Evolutionary conservation across 2,329 filamentous ascomycete genomes (phyloP).

Genomic region (Hymenoscyphus fructigenus): DNA sequence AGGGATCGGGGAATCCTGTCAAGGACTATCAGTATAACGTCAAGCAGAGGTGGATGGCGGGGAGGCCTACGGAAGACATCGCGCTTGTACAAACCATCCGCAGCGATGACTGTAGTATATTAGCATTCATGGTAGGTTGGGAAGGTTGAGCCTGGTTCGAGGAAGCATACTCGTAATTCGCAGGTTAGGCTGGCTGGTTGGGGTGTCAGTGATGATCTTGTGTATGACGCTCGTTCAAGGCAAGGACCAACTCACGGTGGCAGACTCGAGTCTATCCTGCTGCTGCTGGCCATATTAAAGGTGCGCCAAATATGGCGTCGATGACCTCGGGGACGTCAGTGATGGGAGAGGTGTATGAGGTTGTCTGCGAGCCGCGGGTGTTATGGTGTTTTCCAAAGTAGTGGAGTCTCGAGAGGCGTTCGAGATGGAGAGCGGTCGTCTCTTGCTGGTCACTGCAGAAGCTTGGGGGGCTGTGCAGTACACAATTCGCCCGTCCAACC

Average conservation of each 20-base stretch:
- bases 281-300: constrained; percentile 45
- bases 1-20: constrained; percentile 92
- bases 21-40: constrained; percentile 21
- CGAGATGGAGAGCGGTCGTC: constrained; percentile 18
- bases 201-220: constrained; percentile 28
- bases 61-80: constrained; percentile 90
- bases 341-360: constrained; percentile 17
- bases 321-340: constrained; percentile 36
- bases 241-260: constrained; percentile 54
- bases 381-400: constrained; percentile 15
- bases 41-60: constrained; percentile 8
- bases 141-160: not conserved
- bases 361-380: constrained; percentile 13
- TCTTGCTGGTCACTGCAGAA: constrained; percentile 12
- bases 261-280: constrained; percentile 59
- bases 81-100: constrained; percentile 96
- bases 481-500: constrained; percentile 24
- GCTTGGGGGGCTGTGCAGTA: constrained; percentile 28
- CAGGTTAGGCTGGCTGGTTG: constrained; percentile 73
- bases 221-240: constrained; percentile 12
- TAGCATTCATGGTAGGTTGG: constrained; percentile 33
- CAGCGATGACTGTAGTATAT: constrained; percentile 80
- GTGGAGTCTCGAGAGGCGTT: constrained; percentile 14
- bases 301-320: constrained; percentile 34
- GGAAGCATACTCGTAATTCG: constrained; percentile 78